Evolutionary conservation across 352 stramenopile species (phyloP), one percentile per base, ranked within the genome.

Genomic region (Phytopythium litorale): DNA sequence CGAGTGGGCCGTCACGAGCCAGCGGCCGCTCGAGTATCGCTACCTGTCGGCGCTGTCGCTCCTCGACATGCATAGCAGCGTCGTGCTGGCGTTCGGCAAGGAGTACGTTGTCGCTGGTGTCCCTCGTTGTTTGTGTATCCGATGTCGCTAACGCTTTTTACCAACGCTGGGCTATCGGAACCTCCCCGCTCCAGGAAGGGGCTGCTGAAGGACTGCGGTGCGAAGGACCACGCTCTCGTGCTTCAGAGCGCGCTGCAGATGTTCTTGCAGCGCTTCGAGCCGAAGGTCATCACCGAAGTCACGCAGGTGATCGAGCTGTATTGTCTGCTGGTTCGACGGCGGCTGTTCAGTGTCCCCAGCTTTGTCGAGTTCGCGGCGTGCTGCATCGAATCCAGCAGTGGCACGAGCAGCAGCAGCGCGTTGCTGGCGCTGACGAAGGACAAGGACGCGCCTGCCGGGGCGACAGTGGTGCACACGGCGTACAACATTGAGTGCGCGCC

Each of bases 401-500:
- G 62, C 33, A 62, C 63, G 23, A 75, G 70, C 23, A 70, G 65
- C 51, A 75, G 65, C 46, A 78, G 70, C 38, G 62, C 72, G 15
- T 58, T 78, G 48, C 50, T 76, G 19, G 60, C 62, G 25, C 54
- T 80, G 18, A 71, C 72, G 13, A 50, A n/a, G 46, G 59, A 45
- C 65, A 59, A 50, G 35, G 54, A 59, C 13, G 37, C 12, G 8
- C 8, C 33, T 37, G 37, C 54, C 1, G 38, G 56, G 35, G 74
- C 78, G 7, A 78, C 65, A 4, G 68, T 93, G 7, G 81, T 92
- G 33, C 81, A 82, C 40, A 92, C 81, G 11, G 84, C 81, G 5
- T 96, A 92, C 72, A 92, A 96, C 45, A 93, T 96, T 49, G 87
- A 96, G 61, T 96, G 81, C 38, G 86, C 73, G 0, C 85, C 85